Evolutionary conservation across 2,329 filamentous ascomycete genomes (phyloP).

Genomic region (Stagonosporopsis rhizophila): DNA sequence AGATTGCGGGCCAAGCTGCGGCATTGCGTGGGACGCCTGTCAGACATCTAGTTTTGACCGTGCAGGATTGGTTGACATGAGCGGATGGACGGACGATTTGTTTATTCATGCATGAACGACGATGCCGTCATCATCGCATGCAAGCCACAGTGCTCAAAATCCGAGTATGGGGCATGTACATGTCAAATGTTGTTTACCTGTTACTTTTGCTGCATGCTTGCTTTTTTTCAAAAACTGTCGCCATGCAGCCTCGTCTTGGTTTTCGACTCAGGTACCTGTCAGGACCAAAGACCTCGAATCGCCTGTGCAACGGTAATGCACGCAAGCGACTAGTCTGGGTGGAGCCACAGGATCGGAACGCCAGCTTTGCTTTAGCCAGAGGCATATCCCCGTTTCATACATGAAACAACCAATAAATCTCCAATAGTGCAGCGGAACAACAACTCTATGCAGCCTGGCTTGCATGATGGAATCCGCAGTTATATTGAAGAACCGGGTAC

Average conservation of each 20-base stretch:
- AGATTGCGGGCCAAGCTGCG: conserved; percentile 14
- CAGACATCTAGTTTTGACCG: conserved; percentile 17
- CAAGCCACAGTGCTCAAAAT: not conserved
- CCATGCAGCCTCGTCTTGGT: conserved; percentile 1
- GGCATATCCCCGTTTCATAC: conserved; percentile 25
- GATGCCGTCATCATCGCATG: not conserved
- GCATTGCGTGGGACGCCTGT: conserved; percentile 24
- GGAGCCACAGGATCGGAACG: conserved; percentile 11
- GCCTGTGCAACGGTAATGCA: conserved; percentile 21
- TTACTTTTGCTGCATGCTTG: not conserved
- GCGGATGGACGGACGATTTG: not conserved
- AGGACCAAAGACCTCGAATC: conserved; percentile 7
- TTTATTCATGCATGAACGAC: conserved; percentile 13
- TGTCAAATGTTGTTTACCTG: not conserved
- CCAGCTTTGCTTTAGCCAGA: conserved; percentile 17
- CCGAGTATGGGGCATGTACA: not conserved
- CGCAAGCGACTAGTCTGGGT: conserved; percentile 14
- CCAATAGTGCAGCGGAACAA: conserved; percentile 24
- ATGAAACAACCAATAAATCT: conserved; percentile 31
- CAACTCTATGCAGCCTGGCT: conserved; percentile 17
- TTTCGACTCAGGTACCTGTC: conserved; percentile 1
- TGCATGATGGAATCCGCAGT: conserved; percentile 17
- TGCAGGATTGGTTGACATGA: conserved; percentile 2
- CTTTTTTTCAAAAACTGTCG: not conserved
- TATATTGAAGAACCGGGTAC: conserved; percentile 3